Conservation (phyloP, 371 early-diverging fungal species). For the Batkoa obscura region DNA sequence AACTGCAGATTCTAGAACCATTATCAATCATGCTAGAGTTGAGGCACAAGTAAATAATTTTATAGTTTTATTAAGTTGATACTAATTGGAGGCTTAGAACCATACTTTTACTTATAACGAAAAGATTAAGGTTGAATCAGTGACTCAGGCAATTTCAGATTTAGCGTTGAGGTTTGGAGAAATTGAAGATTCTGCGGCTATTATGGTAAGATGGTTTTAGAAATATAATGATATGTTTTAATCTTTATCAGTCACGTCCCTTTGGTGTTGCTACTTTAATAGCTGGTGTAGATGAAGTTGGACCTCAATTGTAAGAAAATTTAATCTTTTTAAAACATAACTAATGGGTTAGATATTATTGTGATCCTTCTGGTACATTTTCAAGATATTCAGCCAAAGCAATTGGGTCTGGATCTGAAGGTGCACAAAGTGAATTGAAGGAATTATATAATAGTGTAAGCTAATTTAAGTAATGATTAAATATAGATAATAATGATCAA, state of each 20-base stretch:
- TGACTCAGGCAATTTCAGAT: slow-evolving; percentile 94
- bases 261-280: slow-evolving; percentile 98
- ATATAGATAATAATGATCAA: too few species aligned
- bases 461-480: not conserved
- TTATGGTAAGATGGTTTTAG: slow-evolving; percentile 47
- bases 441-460: slow-evolving; percentile 74
- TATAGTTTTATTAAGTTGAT: too few species aligned
- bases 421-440: slow-evolving; percentile 94
- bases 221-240: not conserved
- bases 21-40: slow-evolving; percentile 93
- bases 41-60: slow-evolving; percentile 84
- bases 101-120: slow-evolving; percentile 93
- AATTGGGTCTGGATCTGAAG: slow-evolving; percentile 97
- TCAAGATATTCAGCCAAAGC: slow-evolving; percentile 85
- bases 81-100: slow-evolving; percentile 34
- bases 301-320: slow-evolving; percentile 81
- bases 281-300: slow-evolving; percentile 93
- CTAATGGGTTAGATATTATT: slow-evolving; percentile 42
- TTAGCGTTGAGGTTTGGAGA: slow-evolving; percentile 94
- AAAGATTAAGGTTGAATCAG: slow-evolving; percentile 81
- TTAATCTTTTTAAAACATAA: slow-evolving; percentile 7
- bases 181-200: slow-evolving; percentile 83
- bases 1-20: slow-evolving; percentile 88
- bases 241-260: slow-evolving; percentile 58
- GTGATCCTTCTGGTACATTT: slow-evolving; percentile 94